Conservation (phyloP, 306 rosid species). For the apple (Malus domestica) region ASM211411v1 NC_041805.1:33874001-33874500, state of each 20-base stretch:
- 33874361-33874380: not conserved
- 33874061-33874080: not conserved
- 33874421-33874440: slow-evolving; percentile 19
- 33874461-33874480: not conserved
- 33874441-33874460: not conserved
- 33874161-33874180: not conserved
- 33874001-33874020: too few species aligned
- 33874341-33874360: too few species aligned
- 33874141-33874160: slow-evolving; percentile 24
- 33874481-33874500: not conserved
- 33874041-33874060: not conserved
- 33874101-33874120: slow-evolving; percentile 3
- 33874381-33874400: slow-evolving; percentile 17
- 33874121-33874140: slow-evolving; percentile 10
- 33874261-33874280: rapidly evolving
- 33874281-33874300: too few species aligned
- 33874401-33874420: slow-evolving; percentile 23
- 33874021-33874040: not conserved
- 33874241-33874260: rapidly evolving
- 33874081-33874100: slow-evolving; percentile 18
- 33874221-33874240: rapidly evolving
- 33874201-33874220: too few species aligned
- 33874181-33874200: not conserved
- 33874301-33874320: rapidly evolving
- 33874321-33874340: too few species aligned